Conservation (phyloP, 106 monocot species). For the Narthecium ossifragum region DNA sequence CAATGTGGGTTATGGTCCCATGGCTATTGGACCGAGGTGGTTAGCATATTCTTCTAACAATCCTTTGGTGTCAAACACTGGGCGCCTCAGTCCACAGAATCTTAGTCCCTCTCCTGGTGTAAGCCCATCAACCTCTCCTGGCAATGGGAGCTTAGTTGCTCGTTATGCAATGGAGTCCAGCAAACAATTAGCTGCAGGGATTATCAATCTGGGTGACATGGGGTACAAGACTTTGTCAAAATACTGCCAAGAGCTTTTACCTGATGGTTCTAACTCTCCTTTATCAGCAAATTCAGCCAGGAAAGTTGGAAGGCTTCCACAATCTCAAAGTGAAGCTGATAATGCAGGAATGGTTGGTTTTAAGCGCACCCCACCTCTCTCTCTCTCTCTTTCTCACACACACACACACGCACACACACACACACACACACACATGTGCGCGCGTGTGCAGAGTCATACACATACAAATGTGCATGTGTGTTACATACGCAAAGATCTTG, state of each 20-base stretch:
- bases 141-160: slow-evolving; percentile 87
- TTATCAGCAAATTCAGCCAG: slow-evolving; percentile 52
- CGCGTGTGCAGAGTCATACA: too few species aligned
- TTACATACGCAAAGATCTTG: too few species aligned
- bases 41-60: slow-evolving; percentile 90
- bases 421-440: too few species aligned
- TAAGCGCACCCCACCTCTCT: not conserved
- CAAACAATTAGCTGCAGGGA: slow-evolving; percentile 89
- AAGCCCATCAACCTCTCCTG: slow-evolving; percentile 89
- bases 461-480: too few species aligned
- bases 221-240: slow-evolving; percentile 86
- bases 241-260: slow-evolving; percentile 76
- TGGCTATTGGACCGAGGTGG: slow-evolving; percentile 93
- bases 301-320: slow-evolving; percentile 45
- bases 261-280: slow-evolving; percentile 83
- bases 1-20: slow-evolving; percentile 90
- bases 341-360: slow-evolving; percentile 88
- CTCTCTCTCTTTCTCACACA: too few species aligned
- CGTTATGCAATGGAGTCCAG: slow-evolving; percentile 98
- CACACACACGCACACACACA: too few species aligned
- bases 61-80: slow-evolving; percentile 70
- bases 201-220: slow-evolving; percentile 89
- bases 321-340: slow-evolving; percentile 62
- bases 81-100: slow-evolving; percentile 91
- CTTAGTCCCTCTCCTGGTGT: slow-evolving; percentile 84